These are phyloP conservation scores for Colletotrichum neosansevieriae DNA, from an alignment of 2,329 filamentous ascomycete genomes.

Conservation along the genomic window DNA sequence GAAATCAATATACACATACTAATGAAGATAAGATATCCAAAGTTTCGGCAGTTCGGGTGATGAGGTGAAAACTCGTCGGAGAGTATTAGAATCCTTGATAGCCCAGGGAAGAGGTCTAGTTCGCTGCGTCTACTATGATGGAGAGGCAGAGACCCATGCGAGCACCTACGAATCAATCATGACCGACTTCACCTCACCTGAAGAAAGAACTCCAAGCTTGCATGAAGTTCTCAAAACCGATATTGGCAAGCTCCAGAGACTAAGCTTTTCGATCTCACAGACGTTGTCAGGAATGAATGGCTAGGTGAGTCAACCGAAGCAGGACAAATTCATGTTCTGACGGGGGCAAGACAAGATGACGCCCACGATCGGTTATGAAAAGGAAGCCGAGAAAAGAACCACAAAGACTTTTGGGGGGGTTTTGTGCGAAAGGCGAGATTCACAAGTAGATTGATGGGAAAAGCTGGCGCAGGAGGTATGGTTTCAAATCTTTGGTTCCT, in stretches of 20 bases:
- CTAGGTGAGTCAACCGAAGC: not conserved
- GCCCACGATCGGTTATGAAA: too few relatives aligned
- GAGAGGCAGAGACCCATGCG: not conserved
- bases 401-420: too few relatives aligned
- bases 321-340: not conserved
- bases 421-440: too few relatives aligned
- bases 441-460: too few relatives aligned
- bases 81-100: not conserved
- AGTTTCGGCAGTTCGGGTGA: not conserved
- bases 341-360: too few relatives aligned
- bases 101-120: not conserved
- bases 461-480: too few relatives aligned
- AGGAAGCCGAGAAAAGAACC: too few relatives aligned
- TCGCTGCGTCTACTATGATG: not conserved
- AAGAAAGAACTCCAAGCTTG: not conserved
- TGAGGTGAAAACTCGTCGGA: not conserved
- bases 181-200: not conserved
- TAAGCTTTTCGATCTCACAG: slow-evolving; percentile 4
- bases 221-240: not conserved
- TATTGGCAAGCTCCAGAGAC: not conserved
- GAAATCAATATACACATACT: not conserved
- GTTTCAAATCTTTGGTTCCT: too few relatives aligned
- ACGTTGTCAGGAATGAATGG: not conserved
- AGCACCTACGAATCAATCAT: not conserved
- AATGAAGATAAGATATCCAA: not conserved